A percentile compares a stretch with the other conserved stretches of the same genome.
phyloP scores from a whole-genome alignment of 192 early-diverging fungal species.

The Backusella circina region DNA sequence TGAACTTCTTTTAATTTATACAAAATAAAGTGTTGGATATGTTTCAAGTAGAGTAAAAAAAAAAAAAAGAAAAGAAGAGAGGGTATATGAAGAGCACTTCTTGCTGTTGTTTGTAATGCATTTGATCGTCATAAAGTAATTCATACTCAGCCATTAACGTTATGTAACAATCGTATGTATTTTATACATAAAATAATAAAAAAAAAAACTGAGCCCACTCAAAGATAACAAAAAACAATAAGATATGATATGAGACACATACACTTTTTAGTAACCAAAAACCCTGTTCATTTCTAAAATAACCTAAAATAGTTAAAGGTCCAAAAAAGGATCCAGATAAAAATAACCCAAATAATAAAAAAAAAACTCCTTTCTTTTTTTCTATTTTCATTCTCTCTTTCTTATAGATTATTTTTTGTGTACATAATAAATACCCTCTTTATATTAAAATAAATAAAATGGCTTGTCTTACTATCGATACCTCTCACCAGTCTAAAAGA shows the following conservation, averaged over 20 bases:
- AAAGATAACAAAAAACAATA: too few relatives aligned
- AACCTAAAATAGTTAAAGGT: background rate
- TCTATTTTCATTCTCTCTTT: background rate
- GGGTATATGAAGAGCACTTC: background rate
- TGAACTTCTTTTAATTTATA: too few relatives aligned
- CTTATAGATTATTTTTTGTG: background rate
- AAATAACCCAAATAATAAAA: background rate
- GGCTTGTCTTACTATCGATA: constrained; percentile 19
- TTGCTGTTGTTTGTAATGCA: background rate
- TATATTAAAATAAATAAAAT: constrained; percentile 3
- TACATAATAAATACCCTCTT: background rate
- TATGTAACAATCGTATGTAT: too few relatives aligned
- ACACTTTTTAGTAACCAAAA: background rate
- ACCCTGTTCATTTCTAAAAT: background rate
- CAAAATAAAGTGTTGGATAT: background rate
- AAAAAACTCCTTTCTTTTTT: background rate
- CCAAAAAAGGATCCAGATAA: background rate
- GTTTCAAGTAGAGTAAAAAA: background rate
- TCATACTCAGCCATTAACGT: too few relatives aligned
- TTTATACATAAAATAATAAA: too few relatives aligned
- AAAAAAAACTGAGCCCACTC: too few relatives aligned
- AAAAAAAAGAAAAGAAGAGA: background rate
- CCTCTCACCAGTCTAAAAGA: constrained; percentile 3
- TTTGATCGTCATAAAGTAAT: background rate
- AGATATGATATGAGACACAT: background rate